Conservation (phyloP, 192 early-diverging fungal genomes). For the Linnemannia elongata region DNA sequence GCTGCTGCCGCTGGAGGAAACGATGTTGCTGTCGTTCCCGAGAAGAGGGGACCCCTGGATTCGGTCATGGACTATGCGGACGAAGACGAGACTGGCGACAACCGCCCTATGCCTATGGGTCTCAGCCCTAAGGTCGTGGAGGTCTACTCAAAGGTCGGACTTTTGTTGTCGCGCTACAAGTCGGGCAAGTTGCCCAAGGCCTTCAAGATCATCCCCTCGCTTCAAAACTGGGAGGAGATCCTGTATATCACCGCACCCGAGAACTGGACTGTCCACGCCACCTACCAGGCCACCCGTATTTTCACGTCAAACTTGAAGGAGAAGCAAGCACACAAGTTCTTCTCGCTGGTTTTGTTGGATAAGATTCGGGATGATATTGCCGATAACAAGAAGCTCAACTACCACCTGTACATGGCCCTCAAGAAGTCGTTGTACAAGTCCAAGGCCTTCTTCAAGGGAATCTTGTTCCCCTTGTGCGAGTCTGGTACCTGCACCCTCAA, state of each 20-base stretch:
- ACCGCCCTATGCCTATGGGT: slow-evolving; percentile 62
- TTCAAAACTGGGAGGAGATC: slow-evolving; percentile 98
- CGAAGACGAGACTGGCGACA: slow-evolving; percentile 52
- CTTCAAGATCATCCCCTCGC: slow-evolving; percentile 98
- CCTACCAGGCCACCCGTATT: slow-evolving; percentile 95
- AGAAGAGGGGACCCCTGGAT: slow-evolving; percentile 55
- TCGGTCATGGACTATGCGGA: slow-evolving; percentile 50
- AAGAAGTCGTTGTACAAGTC: slow-evolving; percentile 98
- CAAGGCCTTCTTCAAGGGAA: slow-evolving; percentile 97
- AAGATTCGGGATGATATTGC: slow-evolving; percentile 94
- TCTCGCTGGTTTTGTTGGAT: slow-evolving; percentile 89
- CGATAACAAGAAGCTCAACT: slow-evolving; percentile 98
- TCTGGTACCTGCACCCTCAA: slow-evolving; percentile 91
- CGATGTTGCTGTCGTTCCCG: slow-evolving; percentile 43
- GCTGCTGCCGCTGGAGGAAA: slow-evolving; percentile 44
- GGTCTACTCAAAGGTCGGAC: slow-evolving; percentile 95
- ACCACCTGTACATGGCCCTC: slow-evolving; percentile 95
- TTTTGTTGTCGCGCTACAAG: slow-evolving; percentile 91
- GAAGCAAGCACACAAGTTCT: slow-evolving; percentile 93
- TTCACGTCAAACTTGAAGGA: slow-evolving; percentile 98
- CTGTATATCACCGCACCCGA: slow-evolving; percentile 92
- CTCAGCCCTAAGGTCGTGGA: slow-evolving; percentile 93
- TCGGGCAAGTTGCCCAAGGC: slow-evolving; percentile 96
- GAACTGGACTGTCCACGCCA: slow-evolving; percentile 97
- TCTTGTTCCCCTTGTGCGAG: slow-evolving; percentile 96